phyloP scores from a whole-genome alignment of 306 rosid species.

The Sicyos edulis region DNA sequence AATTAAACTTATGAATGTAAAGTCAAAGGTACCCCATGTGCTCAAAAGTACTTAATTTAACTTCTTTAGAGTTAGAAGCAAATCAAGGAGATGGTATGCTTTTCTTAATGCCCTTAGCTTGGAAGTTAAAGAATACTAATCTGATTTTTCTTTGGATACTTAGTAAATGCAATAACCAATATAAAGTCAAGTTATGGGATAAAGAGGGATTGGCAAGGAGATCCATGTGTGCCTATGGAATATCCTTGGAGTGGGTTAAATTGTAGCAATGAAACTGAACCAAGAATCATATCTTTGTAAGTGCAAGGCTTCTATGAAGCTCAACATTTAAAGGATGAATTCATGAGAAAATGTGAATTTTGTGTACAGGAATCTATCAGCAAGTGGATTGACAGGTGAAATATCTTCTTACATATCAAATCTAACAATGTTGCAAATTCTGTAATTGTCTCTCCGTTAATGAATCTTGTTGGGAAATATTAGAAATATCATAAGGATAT shows the following conservation, averaged over 20 bases:
- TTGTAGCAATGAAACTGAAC: conserved; percentile 12
- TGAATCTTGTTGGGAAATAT: not conserved
- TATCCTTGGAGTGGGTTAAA: conserved; percentile 7
- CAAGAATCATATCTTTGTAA: conserved; percentile 42
- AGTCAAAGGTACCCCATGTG: conserved; percentile 10
- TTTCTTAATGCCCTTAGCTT: not conserved
- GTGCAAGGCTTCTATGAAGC: conserved; percentile 2
- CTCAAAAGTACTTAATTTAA: conserved; percentile 2
- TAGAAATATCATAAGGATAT: not conserved
- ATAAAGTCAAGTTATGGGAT: conserved; percentile 34
- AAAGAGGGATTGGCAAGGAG: no score
- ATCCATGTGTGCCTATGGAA: conserved; percentile 11
- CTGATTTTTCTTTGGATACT: conserved; percentile 11
- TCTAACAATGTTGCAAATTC: conserved; percentile 31
- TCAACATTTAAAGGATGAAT: not conserved
- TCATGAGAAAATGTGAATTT: not conserved
- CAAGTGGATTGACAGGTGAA: conserved; percentile 36
- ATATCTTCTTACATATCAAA: conserved; percentile 31
- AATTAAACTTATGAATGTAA: not conserved
- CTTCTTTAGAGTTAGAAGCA: conserved; percentile 9
- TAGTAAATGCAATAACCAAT: conserved; percentile 44
- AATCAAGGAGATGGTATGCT: conserved; percentile 14
- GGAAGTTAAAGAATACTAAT: no score
- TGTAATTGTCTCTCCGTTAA: conserved; percentile 33
- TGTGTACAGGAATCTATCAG: conserved; percentile 38